Evolutionary conservation across 108 stramenopile species (phyloP).

Genomic region (Stephanodiscus minutulus): DNA sequence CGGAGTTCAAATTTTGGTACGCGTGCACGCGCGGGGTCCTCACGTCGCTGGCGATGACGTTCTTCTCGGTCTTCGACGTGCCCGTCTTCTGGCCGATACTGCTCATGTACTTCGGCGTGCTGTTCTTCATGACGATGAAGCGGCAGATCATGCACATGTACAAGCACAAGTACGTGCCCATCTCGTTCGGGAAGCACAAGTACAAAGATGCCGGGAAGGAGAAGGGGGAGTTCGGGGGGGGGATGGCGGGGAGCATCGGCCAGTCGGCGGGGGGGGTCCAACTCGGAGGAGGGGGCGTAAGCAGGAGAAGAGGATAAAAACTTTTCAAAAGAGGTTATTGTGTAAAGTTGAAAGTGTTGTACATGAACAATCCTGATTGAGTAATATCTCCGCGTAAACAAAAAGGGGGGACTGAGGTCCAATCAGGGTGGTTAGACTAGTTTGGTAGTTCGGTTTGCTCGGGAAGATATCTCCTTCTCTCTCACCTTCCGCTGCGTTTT

Average conservation of each 20-base stretch:
- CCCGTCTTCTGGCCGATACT: constrained; percentile 99
- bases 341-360: not conserved
- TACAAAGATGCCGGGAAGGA: constrained; percentile 89
- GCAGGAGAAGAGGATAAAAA: constrained; percentile 29
- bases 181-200: constrained; percentile 91
- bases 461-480: no score
- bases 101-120: constrained; percentile 95
- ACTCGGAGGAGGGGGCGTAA: constrained; percentile 21
- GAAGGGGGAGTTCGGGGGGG: constrained; percentile 74
- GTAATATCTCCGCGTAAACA: no score
- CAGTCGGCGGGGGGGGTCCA: not conserved
- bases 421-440: no score
- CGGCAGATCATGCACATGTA: constrained; percentile 99
- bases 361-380: no score
- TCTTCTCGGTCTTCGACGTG: constrained; percentile 96
- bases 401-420: no score
- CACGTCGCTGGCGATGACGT: constrained; percentile 92
- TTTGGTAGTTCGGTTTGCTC: no score
- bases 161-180: constrained; percentile 98
- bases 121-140: constrained; percentile 99
- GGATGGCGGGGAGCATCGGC: constrained; percentile 64
- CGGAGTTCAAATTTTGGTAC: constrained; percentile 99
- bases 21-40: constrained; percentile 79
- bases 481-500: no score
- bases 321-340: not conserved